Conservation (phyloP, 805 yeast species). For the Metschnikowia noctiluminum region DNA sequence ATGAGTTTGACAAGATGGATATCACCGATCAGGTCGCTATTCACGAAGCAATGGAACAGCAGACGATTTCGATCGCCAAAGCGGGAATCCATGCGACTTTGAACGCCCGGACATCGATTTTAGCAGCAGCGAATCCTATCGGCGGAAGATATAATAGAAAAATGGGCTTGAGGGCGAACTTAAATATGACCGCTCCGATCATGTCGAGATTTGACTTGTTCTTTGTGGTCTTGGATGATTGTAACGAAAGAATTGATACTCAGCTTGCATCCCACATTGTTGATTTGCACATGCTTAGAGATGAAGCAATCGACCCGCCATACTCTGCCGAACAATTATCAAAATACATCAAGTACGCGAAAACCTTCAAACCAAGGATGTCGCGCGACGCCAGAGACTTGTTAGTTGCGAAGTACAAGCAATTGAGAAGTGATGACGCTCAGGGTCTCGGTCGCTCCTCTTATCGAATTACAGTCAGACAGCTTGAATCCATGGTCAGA, state of each 20-base stretch:
- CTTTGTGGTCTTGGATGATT: constrained; percentile 91
- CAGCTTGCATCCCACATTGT: constrained; percentile 91
- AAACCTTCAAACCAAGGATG: constrained; percentile 88
- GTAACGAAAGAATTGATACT: constrained; percentile 87
- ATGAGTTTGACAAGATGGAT: constrained; percentile 98
- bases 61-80: constrained; percentile 95
- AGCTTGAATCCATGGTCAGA: constrained; percentile 89
- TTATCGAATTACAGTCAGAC: constrained; percentile 95
- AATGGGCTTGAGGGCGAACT: constrained; percentile 75
- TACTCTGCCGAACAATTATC: constrained; percentile 83
- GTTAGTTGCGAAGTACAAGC: constrained; percentile 77
- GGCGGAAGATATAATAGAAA: constrained; percentile 96
- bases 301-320: constrained; percentile 87
- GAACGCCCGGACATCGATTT: constrained; percentile 92
- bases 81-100: constrained; percentile 98
- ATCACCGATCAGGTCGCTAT: constrained; percentile 93
- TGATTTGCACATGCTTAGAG: constrained; percentile 85
- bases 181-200: constrained; percentile 96
- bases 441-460: constrained; percentile 83
- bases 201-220: constrained; percentile 97
- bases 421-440: constrained; percentile 83
- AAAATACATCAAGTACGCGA: constrained; percentile 86
- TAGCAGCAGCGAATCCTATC: constrained; percentile 98
- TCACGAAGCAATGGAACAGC: constrained; percentile 99
- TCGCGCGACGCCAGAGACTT: constrained; percentile 74